Evolutionary conservation across 2,329 filamentous ascomycete species (phyloP).

Genomic region (Colletotrichum paranaense): DNA sequence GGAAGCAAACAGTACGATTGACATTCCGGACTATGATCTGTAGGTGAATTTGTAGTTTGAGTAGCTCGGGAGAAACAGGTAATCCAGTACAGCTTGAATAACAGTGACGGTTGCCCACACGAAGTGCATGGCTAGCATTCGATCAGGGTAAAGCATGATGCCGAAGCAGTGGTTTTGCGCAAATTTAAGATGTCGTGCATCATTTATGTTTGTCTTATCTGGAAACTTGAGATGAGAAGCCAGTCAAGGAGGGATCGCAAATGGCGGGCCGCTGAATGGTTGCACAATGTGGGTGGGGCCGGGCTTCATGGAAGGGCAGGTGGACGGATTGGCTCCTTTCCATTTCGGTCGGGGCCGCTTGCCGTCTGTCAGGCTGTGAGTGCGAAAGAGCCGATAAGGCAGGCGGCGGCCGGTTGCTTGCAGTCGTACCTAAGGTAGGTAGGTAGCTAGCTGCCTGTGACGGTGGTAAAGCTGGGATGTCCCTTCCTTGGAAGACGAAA

Average conservation of each 20-base stretch:
- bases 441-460: background rate
- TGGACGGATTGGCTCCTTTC: too few species aligned
- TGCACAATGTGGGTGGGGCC: background rate
- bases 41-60: background rate
- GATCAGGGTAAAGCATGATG: too few species aligned
- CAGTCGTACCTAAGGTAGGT: background rate
- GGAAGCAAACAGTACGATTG: conserved; percentile 41
- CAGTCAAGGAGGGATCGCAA: background rate
- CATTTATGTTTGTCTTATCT: background rate
- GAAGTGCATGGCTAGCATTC: too few species aligned
- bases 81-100: background rate
- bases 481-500: conserved; percentile 7
- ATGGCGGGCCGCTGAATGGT: background rate
- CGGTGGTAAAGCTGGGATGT: conserved; percentile 17
- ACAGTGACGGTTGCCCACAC: background rate
- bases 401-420: background rate
- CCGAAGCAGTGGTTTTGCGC: too few species aligned
- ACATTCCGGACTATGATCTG: conserved; percentile 35
- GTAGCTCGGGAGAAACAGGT: background rate
- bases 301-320: background rate
- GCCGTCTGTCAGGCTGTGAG: background rate
- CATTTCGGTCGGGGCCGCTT: background rate
- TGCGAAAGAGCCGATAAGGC: background rate
- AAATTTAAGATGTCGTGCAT: background rate
- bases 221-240: too few species aligned